These are phyloP conservation scores for Gastrolobium villosum DNA, from an alignment of 306 rosid genomes.

Conservation along the genomic window DNA sequence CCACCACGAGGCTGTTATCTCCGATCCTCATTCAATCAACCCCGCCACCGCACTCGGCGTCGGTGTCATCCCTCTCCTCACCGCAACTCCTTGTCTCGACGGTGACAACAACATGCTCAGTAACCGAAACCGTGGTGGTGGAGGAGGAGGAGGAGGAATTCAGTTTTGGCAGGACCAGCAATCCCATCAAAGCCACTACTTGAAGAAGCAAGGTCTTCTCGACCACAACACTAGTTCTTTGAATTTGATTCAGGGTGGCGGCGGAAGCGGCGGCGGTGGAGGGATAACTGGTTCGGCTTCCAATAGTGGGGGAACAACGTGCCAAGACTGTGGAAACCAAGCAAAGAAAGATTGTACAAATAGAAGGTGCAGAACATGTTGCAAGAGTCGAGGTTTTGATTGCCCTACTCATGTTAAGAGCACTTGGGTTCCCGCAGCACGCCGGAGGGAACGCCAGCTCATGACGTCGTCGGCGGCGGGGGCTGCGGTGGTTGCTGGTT, in stretches of 20 bases:
- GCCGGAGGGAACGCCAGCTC: conserved; percentile 87
- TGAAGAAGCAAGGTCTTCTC: conserved; percentile 59
- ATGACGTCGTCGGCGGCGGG: conserved; percentile 23
- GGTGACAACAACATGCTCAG: conserved; percentile 44
- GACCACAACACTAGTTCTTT: conserved; percentile 50
- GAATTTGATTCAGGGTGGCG: conserved; percentile 43
- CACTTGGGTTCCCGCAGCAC: conserved; percentile 95
- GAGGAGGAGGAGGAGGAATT: conserved; percentile 44
- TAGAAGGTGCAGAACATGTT: conserved; percentile 90
- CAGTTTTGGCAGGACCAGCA: conserved; percentile 87
- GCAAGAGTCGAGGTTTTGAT: conserved; percentile 91
- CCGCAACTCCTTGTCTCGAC: conserved; percentile 63
- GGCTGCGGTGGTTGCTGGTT: conserved; percentile 55
- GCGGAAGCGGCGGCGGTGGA: conserved; percentile 30
- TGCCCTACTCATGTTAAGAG: conserved; percentile 95
- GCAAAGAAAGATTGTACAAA: conserved; percentile 92
- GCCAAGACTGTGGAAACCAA: conserved; percentile 97
- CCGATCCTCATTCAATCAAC: conserved; percentile 66
- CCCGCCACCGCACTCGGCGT: conserved; percentile 90
- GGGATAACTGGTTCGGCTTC: conserved; percentile 52
- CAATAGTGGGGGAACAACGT: conserved; percentile 60
- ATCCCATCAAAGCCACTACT: conserved; percentile 51
- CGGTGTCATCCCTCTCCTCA: conserved; percentile 81
- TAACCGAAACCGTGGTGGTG: conserved; percentile 52
- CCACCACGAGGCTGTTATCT: conserved; percentile 2